phyloP scores from a whole-genome alignment of 352 stramenopile genomes.

The Pythium biforme region DNA sequence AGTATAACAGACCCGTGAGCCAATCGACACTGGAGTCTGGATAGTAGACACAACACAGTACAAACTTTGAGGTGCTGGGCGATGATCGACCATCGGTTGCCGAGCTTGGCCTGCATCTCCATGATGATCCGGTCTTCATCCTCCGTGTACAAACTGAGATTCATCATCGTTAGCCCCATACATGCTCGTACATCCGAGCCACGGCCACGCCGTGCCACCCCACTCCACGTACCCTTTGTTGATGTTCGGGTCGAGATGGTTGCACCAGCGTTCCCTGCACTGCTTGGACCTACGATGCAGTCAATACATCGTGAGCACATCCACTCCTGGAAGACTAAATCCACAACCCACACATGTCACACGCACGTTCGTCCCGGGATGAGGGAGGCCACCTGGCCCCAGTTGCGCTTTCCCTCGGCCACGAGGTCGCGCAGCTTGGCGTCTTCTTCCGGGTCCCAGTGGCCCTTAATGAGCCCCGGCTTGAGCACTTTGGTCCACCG shows the following conservation, averaged over 20 bases:
- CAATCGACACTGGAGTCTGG: not conserved
- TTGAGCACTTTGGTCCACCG: conserved; percentile 93
- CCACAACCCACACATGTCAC: not conserved
- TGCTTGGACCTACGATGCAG: conserved; percentile 83
- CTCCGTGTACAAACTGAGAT: conserved; percentile 76
- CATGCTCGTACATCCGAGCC: too few species aligned
- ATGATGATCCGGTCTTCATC: conserved; percentile 93
- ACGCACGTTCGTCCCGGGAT: conserved; percentile 83
- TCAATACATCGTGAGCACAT: conserved; percentile 16
- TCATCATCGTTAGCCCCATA: not conserved
- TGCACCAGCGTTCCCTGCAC: conserved; percentile 91
- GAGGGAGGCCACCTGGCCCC: conserved; percentile 83
- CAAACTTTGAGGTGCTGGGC: conserved; percentile 85
- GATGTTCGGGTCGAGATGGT: conserved; percentile 91
- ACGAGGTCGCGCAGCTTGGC: conserved; percentile 79
- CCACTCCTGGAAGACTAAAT: too few species aligned
- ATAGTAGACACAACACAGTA: not conserved
- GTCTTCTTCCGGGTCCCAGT: conserved; percentile 92
- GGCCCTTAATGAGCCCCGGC: conserved; percentile 92
- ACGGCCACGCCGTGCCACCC: too few species aligned
- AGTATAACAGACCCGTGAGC: not conserved
- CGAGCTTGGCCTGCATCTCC: conserved; percentile 91
- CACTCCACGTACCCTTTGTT: conserved; percentile 80
- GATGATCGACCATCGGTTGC: conserved; percentile 93
- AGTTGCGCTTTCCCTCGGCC: conserved; percentile 88